A percentile compares a stretch with the other conserved stretches of the same genome.
These are phyloP conservation scores for Sporothrix luriei DNA, from an alignment of 2,329 filamentous ascomycete species.

Conservation along the genomic window DNA sequence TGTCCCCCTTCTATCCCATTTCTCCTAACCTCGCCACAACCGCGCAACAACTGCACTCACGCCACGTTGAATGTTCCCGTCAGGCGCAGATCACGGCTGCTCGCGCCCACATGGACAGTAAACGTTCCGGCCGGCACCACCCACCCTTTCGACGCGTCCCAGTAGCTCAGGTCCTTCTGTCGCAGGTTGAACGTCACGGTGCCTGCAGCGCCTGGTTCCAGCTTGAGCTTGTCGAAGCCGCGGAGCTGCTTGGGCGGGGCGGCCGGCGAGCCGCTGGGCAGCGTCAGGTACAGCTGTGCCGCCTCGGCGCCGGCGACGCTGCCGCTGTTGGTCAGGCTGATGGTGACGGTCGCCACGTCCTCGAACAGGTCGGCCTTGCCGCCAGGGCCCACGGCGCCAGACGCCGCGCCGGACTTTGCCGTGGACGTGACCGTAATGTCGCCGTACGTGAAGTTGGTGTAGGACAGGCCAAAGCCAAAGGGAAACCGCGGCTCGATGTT, in stretches of 20 bases:
- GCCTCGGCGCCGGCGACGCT: constrained; percentile 64
- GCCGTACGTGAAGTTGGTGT: constrained; percentile 67
- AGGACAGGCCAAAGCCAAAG: constrained; percentile 67
- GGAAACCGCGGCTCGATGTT: constrained; percentile 62
- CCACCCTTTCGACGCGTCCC: constrained; percentile 67
- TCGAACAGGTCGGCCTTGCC: constrained; percentile 53
- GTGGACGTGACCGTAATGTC: constrained; percentile 49
- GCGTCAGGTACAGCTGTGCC: constrained; percentile 60
- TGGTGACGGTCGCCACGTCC: constrained; percentile 54
- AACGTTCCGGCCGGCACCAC: constrained; percentile 52
- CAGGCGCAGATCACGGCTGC: constrained; percentile 51
- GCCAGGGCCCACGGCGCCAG: constrained; percentile 47
- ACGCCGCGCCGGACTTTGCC: constrained; percentile 45
- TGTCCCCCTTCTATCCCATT: not conserved
- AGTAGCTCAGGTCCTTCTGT: constrained; percentile 65
- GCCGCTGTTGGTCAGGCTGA: constrained; percentile 68
- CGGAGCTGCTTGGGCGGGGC: constrained; percentile 57
- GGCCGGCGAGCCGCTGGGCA: constrained; percentile 45
- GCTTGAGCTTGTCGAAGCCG: constrained; percentile 62
- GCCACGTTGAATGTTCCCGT: constrained; percentile 42
- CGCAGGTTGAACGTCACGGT: constrained; percentile 57
- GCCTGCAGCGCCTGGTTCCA: constrained; percentile 52
- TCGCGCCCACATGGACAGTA: constrained; percentile 49
- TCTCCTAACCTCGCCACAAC: not conserved
- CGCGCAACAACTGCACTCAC: not conserved